Evolutionary conservation across 257 asterid genomes (phyloP).

Genomic region (Capsicum pubescens): DNA sequence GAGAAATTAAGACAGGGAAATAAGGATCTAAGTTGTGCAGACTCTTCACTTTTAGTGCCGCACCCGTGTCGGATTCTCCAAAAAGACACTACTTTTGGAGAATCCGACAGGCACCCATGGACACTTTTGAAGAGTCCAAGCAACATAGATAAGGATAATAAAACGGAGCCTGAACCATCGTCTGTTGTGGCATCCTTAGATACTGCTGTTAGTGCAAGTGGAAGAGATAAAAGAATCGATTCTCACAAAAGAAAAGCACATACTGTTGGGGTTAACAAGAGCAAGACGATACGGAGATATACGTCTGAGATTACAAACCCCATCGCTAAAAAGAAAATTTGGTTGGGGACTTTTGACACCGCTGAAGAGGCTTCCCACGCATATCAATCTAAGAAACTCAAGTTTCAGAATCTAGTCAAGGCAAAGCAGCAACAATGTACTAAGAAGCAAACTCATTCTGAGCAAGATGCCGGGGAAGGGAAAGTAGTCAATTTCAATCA

Average conservation of each 20-base stretch:
- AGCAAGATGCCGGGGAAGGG: neutral
- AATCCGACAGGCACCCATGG: no score
- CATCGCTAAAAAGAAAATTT: neutral
- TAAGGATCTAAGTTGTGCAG: no score
- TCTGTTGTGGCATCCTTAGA: neutral
- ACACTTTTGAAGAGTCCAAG: no score
- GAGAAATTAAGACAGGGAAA: no score
- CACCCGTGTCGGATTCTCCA: no score
- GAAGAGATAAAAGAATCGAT: neutral
- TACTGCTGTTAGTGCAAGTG: neutral
- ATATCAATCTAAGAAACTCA: neutral
- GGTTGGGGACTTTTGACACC: neutral
- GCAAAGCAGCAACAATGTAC: neutral
- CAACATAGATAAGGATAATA: no score
- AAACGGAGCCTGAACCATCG: no score
- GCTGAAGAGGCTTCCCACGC: constrained; percentile 8
- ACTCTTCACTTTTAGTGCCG: no score
- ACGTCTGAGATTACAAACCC: neutral
- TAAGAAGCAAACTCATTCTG: neutral
- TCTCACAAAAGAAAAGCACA: neutral
- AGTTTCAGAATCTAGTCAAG: neutral
- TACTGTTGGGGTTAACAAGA: neutral
- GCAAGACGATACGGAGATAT: neutral
- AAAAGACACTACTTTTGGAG: no score
- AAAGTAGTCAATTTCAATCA: neutral